Conservation (phyloP, 2,329 filamentous ascomycete genomes). For the Diaporthe humulicola region DNA sequence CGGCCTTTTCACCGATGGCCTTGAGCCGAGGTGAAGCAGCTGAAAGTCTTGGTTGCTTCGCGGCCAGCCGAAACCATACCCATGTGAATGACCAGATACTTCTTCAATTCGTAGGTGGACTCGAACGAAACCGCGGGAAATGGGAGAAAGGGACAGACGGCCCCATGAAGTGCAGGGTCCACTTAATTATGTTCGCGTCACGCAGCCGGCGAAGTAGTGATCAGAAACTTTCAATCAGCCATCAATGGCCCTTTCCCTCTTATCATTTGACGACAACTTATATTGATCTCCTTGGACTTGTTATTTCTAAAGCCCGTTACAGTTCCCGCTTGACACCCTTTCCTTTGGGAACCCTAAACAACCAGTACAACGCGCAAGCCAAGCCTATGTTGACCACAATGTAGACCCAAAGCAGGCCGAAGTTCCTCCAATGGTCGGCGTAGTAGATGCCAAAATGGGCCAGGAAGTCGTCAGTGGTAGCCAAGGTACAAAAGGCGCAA, state of each 20-base stretch:
- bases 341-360: neutral
- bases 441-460: neutral
- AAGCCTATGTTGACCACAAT: constrained; percentile 2
- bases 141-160: too few relatives aligned
- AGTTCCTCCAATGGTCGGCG: constrained; percentile 12
- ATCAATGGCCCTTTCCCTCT: too few relatives aligned
- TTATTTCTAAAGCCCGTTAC: neutral
- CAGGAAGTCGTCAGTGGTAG: constrained; percentile 5
- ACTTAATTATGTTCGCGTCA: too few relatives aligned
- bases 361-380: constrained; percentile 3
- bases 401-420: constrained; percentile 2
- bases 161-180: too few relatives aligned
- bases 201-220: too few relatives aligned
- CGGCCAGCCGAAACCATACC: neutral
- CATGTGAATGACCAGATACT: neutral
- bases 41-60: neutral
- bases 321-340: neutral
- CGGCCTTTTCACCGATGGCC: neutral
- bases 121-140: too few relatives aligned
- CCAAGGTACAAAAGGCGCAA: neutral
- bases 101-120: too few relatives aligned
- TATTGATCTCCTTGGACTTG: too few relatives aligned
- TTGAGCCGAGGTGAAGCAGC: constrained; percentile 28
- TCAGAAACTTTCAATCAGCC: too few relatives aligned
- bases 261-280: too few relatives aligned